Percentiles rank a stretch among this genome's conserved stretches.
phyloP scores from a whole-genome alignment of 2,329 filamentous ascomycete genomes.

The Coniella vitis region DNA sequence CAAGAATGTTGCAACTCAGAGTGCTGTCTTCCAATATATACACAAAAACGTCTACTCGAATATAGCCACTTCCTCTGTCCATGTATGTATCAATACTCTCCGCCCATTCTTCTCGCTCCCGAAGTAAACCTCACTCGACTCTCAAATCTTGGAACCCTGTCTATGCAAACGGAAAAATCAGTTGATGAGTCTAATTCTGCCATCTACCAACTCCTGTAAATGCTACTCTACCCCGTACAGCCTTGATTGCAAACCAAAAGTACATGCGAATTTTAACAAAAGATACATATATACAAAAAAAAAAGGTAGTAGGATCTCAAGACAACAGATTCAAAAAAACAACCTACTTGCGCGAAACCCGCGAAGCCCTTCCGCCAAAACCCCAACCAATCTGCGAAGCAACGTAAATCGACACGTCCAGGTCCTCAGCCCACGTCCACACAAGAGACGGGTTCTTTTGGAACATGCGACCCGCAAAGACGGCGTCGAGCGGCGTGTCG shows the following conservation, averaged over 20 bases:
- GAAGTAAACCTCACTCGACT: background rate
- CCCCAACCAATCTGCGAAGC: conserved; percentile 51
- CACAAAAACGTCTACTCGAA: too few species aligned
- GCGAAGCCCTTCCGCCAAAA: conserved; percentile 33
- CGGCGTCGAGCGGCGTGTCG: conserved; percentile 40
- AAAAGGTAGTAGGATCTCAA: too few species aligned
- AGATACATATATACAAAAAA: too few species aligned
- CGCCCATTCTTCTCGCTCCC: too few species aligned
- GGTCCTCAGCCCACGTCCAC: conserved; percentile 48
- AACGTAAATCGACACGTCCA: conserved; percentile 38
- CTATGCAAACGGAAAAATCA: background rate
- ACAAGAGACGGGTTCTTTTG: conserved; percentile 53
- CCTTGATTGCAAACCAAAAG: too few species aligned
- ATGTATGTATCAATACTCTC: too few species aligned
- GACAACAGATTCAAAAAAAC: background rate
- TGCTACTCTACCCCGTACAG: too few species aligned
- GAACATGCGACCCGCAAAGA: conserved; percentile 46
- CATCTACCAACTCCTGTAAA: too few species aligned
- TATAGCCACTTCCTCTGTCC: too few species aligned
- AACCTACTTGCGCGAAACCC: conserved; percentile 5
- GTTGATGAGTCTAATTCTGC: background rate
- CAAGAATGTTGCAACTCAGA: too few species aligned
- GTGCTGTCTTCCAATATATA: too few species aligned
- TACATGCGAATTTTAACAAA: background rate
- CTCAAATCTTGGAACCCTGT: background rate